These are phyloP conservation scores for Camelina neglecta DNA, from an alignment of 345 rosid species.

Conservation along the genomic window DNA sequence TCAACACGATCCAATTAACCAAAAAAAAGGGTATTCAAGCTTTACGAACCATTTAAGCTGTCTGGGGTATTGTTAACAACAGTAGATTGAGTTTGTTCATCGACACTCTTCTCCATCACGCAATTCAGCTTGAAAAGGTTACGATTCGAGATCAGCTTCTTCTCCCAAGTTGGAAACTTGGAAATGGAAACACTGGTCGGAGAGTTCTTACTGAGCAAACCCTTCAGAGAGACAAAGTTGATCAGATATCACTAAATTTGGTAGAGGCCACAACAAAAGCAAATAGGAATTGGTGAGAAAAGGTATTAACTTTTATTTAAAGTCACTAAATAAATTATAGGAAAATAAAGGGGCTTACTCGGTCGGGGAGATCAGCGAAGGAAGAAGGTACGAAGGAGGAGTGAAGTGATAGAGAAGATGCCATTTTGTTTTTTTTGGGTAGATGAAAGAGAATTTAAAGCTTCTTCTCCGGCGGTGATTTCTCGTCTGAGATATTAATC, in stretches of 20 bases:
- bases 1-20: background rate
- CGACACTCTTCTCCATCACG: conserved; percentile 51
- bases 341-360: conserved; percentile 35
- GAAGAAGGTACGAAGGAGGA: conserved; percentile 37
- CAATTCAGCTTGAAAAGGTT: conserved; percentile 53
- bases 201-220: conserved; percentile 26
- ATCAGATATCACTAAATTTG: background rate
- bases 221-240: conserved; percentile 46
- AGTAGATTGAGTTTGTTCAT: conserved; percentile 51
- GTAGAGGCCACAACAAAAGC: background rate
- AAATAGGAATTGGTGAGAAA: background rate
- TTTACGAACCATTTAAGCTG: conserved; percentile 47
- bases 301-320: background rate
- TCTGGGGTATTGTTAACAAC: conserved; percentile 46
- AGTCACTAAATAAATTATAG: background rate
- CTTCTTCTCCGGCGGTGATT: conserved; percentile 29
- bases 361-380: conserved; percentile 41
- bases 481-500: conserved; percentile 15
- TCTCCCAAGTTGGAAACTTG: conserved; percentile 42
- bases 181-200: conserved; percentile 39
- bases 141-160: conserved; percentile 35
- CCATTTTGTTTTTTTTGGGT: conserved; percentile 24
- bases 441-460: background rate
- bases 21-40: background rate
- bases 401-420: conserved; percentile 45